phyloP scores from a whole-genome alignment of 768 basidiomycete species.

The Suillus clintonianus region DNA sequence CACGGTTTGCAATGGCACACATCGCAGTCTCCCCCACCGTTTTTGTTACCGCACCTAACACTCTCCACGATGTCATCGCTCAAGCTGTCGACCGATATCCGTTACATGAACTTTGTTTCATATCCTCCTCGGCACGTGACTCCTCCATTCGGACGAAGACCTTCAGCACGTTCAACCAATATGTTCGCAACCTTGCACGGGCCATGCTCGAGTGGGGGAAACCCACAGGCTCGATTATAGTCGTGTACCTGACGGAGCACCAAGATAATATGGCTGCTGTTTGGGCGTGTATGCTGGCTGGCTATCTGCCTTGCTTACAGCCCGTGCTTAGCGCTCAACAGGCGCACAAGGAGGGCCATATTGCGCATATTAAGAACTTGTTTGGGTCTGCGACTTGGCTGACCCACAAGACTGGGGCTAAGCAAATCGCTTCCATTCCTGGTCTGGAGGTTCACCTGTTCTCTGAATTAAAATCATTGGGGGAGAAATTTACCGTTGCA shows the following conservation, averaged over 20 bases:
- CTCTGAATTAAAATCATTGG: constrained; percentile 18
- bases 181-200: constrained; percentile 18
- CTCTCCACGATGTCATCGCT: constrained; percentile 24
- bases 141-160: constrained; percentile 27
- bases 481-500: background rate
- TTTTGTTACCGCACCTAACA: constrained; percentile 6
- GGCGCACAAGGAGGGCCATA: constrained; percentile 27
- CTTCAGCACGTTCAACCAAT: constrained; percentile 19
- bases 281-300: constrained; percentile 33
- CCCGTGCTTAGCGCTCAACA: constrained; percentile 34
- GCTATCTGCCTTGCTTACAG: constrained; percentile 31
- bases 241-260: constrained; percentile 33
- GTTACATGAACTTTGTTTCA: constrained; percentile 23
- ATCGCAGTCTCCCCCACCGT: constrained; percentile 13
- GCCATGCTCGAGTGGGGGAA: constrained; percentile 23
- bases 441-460: constrained; percentile 27
- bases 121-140: constrained; percentile 29
- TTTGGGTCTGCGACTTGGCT: constrained; percentile 32
- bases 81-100: constrained; percentile 22
- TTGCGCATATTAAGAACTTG: constrained; percentile 29
- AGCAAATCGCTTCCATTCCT: constrained; percentile 24
- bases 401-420: constrained; percentile 26
- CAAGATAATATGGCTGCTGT: constrained; percentile 34
- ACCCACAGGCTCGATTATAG: constrained; percentile 22
- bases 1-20: constrained; percentile 12